These are phyloP conservation scores for Zymoseptoria ardabiliae DNA, from an alignment of 2,329 filamentous ascomycete genomes.

Conservation along the genomic window DNA sequence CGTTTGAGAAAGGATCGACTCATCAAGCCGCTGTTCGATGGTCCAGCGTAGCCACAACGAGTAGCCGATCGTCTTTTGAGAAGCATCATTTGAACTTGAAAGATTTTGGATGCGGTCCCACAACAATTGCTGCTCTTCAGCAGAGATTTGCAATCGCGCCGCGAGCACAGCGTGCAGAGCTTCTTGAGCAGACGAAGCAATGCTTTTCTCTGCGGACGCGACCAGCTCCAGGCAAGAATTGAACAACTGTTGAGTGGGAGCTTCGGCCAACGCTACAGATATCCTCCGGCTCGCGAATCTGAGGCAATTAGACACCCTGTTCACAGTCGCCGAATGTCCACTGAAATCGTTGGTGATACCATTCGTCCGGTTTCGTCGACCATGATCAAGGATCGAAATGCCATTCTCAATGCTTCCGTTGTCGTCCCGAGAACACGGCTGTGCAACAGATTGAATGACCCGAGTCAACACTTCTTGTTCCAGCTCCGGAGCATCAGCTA, in stretches of 20 bases:
- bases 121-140: conserved; percentile 4
- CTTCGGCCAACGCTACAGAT: background rate
- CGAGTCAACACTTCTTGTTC: conserved; percentile 7
- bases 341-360: background rate
- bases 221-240: conserved; percentile 10
- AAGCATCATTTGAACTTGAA: conserved; percentile 2
- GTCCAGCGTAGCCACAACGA: conserved; percentile 24
- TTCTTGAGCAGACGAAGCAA: conserved; percentile 9
- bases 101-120: conserved; percentile 14
- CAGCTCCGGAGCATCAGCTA: conserved; percentile 12
- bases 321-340: too few relatives aligned
- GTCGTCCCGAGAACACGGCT: background rate
- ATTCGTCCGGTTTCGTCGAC: background rate
- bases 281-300: conserved; percentile 5
- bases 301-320: conserved; percentile 1
- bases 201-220: conserved; percentile 4
- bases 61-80: conserved; percentile 16
- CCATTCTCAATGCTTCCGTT: background rate
- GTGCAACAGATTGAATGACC: background rate
- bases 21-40: conserved; percentile 1
- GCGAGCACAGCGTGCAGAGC: conserved; percentile 6
- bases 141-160: background rate
- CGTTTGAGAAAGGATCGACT: conserved; percentile 6
- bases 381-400: background rate
- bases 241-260: conserved; percentile 2